Evolutionary conservation across 148 eudicot species (phyloP), one percentile per base, ranked within the genome.

Genomic region (Silene conica): DNA sequence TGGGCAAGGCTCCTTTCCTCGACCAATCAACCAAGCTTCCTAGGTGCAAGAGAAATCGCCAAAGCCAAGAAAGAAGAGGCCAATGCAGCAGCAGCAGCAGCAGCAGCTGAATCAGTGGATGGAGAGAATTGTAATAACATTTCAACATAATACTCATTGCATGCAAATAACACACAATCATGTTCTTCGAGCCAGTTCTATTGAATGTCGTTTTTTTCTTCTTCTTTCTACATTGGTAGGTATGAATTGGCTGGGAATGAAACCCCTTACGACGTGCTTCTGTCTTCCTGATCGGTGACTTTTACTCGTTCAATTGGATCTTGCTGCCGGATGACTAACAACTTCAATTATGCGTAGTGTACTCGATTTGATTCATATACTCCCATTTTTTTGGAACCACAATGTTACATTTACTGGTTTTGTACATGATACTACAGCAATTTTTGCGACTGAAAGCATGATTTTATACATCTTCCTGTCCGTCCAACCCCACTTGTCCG

Each of bases 1-100:
- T 92, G 97, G 97, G 94, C 94, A 11, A 82, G 94, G 77, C 88
- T 92, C 10, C 92, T 92, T 62, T 88, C 97, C 18, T 92, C 95
- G 0, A 92, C 95, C 31, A 89, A 87, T 83, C 95, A 88, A 72
- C 97, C 92, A 38, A 92, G 97, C 84, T 92, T 92, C 72, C 72
- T 92, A 69, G 66, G 80, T 19, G 78, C 84, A 14, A 84, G 74
- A 68, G 84, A 82, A 3, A 34, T 77, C 16, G 78, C 70, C 56
- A 85, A 83, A 74, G 84, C 79, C 28, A 81, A 73, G 74, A 79
- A 81, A 67, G 82, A 73, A 75, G 69, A 76, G 25, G 28, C 38
- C 0, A 23, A 56, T 58, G 65, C 67, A 31, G 65, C 67, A 31
- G 58, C 77, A n/a, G n/a, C n/a, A n/a, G n/a, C n/a, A n/a, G n/a